These are phyloP conservation scores for Macaranga tanarius DNA, from an alignment of 441 rosid species.

Conservation along the genomic window DNA sequence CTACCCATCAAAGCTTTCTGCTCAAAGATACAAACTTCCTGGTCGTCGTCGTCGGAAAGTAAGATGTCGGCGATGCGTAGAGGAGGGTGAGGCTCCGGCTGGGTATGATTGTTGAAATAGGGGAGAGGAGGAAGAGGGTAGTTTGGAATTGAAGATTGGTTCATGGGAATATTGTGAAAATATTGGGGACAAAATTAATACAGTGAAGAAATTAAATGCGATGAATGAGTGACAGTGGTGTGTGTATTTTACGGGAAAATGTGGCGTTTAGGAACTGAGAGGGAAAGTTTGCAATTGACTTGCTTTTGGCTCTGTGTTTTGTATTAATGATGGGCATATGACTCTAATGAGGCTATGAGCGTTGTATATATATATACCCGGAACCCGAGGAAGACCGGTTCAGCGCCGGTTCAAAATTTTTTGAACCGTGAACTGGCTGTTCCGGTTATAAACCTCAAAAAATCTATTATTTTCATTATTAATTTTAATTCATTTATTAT, in stretches of 20 bases:
- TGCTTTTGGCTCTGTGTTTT: not conserved
- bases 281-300: slow-evolving; percentile 28
- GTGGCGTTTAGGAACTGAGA: slow-evolving; percentile 16
- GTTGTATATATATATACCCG: no score
- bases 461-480: no score
- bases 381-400: no score
- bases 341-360: no score
- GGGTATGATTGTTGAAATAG: not conserved
- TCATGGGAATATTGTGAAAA: not conserved
- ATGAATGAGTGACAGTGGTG: slow-evolving; percentile 4
- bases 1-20: not conserved
- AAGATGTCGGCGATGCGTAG: slow-evolving; percentile 36
- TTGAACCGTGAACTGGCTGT: no score
- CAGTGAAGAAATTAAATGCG: slow-evolving; percentile 16
- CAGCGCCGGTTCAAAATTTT: no score
- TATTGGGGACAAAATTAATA: no score
- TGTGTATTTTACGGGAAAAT: not conserved
- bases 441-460: no score
- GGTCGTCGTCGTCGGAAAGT: slow-evolving; percentile 18
- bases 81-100: not conserved
- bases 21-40: not conserved
- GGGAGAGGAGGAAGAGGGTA: not conserved
- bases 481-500: no score
- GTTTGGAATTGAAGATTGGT: not conserved
- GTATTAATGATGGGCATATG: no score